Base-by-base conservation (phyloP, 2,329 filamentous ascomycete genomes). In the Ascochyta pisi region DNA sequence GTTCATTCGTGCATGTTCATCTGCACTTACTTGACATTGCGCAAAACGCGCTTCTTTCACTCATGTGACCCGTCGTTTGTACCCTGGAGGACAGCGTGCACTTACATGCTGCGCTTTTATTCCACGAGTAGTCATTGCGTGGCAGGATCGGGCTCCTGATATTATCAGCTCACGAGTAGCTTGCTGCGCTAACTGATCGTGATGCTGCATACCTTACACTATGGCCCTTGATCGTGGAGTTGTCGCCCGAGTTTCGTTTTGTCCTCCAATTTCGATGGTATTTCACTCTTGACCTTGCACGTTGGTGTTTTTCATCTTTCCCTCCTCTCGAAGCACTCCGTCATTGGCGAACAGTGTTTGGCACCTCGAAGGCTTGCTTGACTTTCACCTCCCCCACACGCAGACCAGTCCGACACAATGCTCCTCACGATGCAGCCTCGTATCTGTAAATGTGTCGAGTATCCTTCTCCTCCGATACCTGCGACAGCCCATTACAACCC, bases 21-120 rank as follows among this genome's bases (percentile, higher is more conserved):
- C n/a, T 12, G 23, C 24, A 31, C 26, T 16, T 24, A 19, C 34
- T 27, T 38, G 34, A 37, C 29, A 39, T 29, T 41, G 41, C 53
- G 53, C 53, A 13, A 22, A 41, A 23, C 53, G 53, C 53, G 53
- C 41, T 42, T 50, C 22, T 31, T n/a, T 6, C 22, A 38, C 40
- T 50, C 46, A 50, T 56, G 53, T 56, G 53, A 42, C 47, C 22
- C 46, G n/a, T 15, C 6, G 10, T 26, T 23, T 50, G 37, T 34
- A 50, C 22, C 40, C 42, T 13, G 42, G 26, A 13, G 15, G 15
- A n/a, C 24, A 29, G 19, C 13, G 40, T 50, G 41, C 27, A 10
- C 41, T 43, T 3, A 23, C 31, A 24, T 10, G 31, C 29, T 31
- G 38, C 16, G 9, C 26, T 16, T 41, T 15, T 10, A 19, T 15